Evolutionary conservation across 192 early-diverging fungal species (phyloP).

Genomic region (Rhizoclosmatium sp.): DNA sequence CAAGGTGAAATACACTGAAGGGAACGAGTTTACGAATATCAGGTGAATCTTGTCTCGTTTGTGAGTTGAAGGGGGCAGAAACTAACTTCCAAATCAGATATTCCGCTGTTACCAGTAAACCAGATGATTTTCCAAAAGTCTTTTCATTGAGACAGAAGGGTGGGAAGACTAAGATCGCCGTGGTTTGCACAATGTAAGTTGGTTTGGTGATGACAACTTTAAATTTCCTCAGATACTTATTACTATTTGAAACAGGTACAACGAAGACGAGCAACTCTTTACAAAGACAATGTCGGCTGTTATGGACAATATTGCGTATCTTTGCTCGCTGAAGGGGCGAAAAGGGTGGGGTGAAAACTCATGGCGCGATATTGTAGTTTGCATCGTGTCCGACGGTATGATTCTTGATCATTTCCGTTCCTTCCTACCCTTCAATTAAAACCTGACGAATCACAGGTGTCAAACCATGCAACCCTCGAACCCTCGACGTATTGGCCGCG

Average conservation of each 20-base stretch:
- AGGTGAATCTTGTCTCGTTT: slow-evolving; percentile 26
- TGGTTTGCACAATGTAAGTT: slow-evolving; percentile 83
- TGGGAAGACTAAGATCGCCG: slow-evolving; percentile 70
- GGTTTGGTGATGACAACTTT: too few relatives aligned
- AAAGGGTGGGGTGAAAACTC: slow-evolving; percentile 64
- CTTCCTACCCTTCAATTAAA: background rate
- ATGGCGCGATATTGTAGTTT: slow-evolving; percentile 78
- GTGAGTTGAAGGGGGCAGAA: too few relatives aligned
- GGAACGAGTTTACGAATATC: slow-evolving; percentile 75
- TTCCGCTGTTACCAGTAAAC: slow-evolving; percentile 74
- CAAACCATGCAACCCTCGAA: slow-evolving; percentile 75
- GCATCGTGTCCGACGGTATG: slow-evolving; percentile 77
- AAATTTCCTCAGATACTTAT: too few relatives aligned
- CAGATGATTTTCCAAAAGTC: slow-evolving; percentile 65
- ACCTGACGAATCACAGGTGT: slow-evolving; percentile 46
- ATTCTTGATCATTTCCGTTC: background rate
- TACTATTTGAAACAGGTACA: slow-evolving; percentile 59
- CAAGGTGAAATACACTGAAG: slow-evolving; percentile 52
- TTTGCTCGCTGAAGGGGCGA: slow-evolving; percentile 61
- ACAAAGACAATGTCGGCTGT: slow-evolving; percentile 68
- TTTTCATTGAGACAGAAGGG: slow-evolving; percentile 64
- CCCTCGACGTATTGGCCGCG: slow-evolving; percentile 70
- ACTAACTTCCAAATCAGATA: slow-evolving; percentile 47
- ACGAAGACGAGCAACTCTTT: slow-evolving; percentile 71
- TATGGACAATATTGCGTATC: slow-evolving; percentile 73